These are phyloP conservation scores for Rhododendron ferrugineum DNA, from an alignment of 148 eudicot genomes.

Conservation along the genomic window DNA sequence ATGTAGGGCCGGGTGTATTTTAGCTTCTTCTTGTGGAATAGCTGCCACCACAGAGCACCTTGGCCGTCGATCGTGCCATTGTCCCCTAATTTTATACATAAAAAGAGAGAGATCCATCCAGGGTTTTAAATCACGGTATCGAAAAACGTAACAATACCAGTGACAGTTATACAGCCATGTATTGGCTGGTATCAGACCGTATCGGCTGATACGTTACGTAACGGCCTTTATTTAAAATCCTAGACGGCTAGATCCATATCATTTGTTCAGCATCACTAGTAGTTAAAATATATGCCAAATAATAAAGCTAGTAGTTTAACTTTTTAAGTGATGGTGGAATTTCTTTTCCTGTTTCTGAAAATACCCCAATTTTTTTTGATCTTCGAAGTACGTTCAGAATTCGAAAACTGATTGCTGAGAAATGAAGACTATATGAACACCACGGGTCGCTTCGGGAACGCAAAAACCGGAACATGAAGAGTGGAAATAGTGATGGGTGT, in stretches of 20 bases:
- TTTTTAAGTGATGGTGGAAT: not conserved
- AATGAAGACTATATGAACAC: not conserved
- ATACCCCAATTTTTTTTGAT: not conserved
- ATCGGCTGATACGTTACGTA: not conserved
- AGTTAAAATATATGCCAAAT: not conserved
- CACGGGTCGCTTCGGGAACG: not conserved
- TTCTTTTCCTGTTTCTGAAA: not conserved
- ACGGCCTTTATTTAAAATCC: not conserved
- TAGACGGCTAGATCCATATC: not conserved
- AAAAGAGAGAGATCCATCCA: not conserved
- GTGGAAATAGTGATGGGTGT: not conserved
- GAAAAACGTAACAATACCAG: not conserved
- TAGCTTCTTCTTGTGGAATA: constrained; percentile 52
- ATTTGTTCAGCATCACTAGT: not conserved
- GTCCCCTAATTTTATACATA: constrained; percentile 33
- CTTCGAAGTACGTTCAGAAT: not conserved
- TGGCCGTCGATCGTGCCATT: constrained; percentile 92
- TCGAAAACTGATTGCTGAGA: not conserved
- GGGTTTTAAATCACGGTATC: too few relatives aligned
- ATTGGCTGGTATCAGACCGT: too few relatives aligned
- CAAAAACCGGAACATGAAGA: not conserved
- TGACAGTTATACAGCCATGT: not conserved
- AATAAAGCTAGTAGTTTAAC: too few relatives aligned
- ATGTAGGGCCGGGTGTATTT: constrained; percentile 83
- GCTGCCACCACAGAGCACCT: constrained; percentile 81